Evolutionary conservation across 306 rosid species (phyloP), one percentile per base, ranked within the genome.

Genomic region (Echinosophora koreensis): DNA sequence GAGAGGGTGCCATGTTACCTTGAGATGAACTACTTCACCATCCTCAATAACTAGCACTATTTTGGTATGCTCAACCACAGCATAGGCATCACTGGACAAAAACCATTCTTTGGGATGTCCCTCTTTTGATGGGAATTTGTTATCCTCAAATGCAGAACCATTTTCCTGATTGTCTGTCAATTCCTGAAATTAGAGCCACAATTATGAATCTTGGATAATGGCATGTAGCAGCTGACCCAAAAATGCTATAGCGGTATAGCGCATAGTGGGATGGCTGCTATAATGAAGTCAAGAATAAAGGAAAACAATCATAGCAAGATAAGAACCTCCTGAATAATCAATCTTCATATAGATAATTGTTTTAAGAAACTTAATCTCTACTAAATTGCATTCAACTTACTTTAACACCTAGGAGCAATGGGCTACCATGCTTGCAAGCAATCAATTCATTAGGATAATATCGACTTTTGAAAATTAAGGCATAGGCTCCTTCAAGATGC

Each of bases 401-500:
- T 84, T 92, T 95, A 59, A 95, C 97, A 74, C 97, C 99, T 15
- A 95, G 88, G 74, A 95, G 83, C 87, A 92, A 87, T 1, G 99
- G 99, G 82, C 99, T 95, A 65, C 99, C 99, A 10, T 94, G 97
- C 84, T 95, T 95, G 89, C 99, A 95, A 60, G 99, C 99, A 89
- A 95, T 87, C 90, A 95, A 82, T 81, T 95, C 99, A 84, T 92
- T 92, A 27, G 97, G 99, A 84, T 95, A 95, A 70, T 92, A 97
- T 67, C 56, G 74, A 82, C 97, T 95, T 89, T 95, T 95, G 84
- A 95, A 95, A 66, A 95, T 91, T 74, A 95, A 92, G 44, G 99
- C 99, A 88, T 95, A 95, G 65, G 99, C 99, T 82, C 99, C 99
- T 80, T 95, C 99, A 73, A 95, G 97, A 85, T 95, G 99, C 87